Conservation (phyloP, 805 yeast genomes). For the Wickerhamomyces tratensis region DNA sequence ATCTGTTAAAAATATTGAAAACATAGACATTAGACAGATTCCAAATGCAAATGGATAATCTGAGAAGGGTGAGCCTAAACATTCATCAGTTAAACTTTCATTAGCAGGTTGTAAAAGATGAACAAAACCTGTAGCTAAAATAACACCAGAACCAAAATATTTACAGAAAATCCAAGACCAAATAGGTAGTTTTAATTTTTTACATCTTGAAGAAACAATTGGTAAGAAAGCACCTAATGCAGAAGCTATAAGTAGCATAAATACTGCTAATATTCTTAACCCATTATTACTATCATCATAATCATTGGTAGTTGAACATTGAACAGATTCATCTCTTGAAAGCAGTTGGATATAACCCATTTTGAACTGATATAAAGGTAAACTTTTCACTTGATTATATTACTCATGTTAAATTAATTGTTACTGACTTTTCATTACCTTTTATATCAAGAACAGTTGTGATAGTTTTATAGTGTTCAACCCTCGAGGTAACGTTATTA, state of each 20-base stretch:
- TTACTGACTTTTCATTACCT: no score
- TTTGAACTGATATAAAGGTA: no score
- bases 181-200: slow-evolving; percentile 47
- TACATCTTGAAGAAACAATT: slow-evolving; percentile 45
- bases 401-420: no score
- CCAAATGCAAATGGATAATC: slow-evolving; percentile 51
- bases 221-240: slow-evolving; percentile 56
- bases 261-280: slow-evolving; percentile 48
- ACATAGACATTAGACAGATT: slow-evolving; percentile 37
- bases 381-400: no score
- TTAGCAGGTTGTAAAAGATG: slow-evolving; percentile 65
- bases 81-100: slow-evolving; percentile 42
- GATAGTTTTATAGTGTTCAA: no score
- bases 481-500: background rate
- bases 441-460: no score
- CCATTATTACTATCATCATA: slow-evolving; percentile 28
- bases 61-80: slow-evolving; percentile 53
- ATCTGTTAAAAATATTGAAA: slow-evolving; percentile 38
- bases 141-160: slow-evolving; percentile 79
- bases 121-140: slow-evolving; percentile 72
- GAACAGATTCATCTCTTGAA: slow-evolving; percentile 11
- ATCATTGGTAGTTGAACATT: slow-evolving; percentile 32
- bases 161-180: slow-evolving; percentile 61
- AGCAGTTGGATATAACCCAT: no score
- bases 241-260: slow-evolving; percentile 51